phyloP scores from a whole-genome alignment of 1,284 basidiomycete genomes.

The Malassezia cuniculi region DNA sequence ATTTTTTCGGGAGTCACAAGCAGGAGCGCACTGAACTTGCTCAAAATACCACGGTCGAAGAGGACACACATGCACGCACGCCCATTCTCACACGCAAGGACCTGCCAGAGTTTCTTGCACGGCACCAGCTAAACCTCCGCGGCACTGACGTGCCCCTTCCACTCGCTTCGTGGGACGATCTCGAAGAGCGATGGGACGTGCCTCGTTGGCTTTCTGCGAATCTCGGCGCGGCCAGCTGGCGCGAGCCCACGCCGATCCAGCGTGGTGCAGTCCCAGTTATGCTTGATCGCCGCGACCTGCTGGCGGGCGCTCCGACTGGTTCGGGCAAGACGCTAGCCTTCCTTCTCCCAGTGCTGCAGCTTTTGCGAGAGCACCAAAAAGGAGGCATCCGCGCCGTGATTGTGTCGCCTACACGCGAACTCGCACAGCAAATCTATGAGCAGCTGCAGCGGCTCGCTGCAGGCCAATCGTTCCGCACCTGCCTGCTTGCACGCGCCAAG shows the following conservation, averaged over 20 bases:
- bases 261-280: slow-evolving; percentile 44
- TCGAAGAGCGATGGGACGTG: slow-evolving; percentile 24
- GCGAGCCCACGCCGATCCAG: slow-evolving; percentile 44
- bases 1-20: slow-evolving; percentile 24
- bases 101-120: slow-evolving; percentile 26
- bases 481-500: slow-evolving; percentile 27
- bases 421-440: slow-evolving; percentile 40
- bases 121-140: slow-evolving; percentile 41
- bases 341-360: slow-evolving; percentile 33
- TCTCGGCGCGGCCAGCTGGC: slow-evolving; percentile 25
- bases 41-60: not conserved
- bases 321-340: slow-evolving; percentile 42
- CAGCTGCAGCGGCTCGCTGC: slow-evolving; percentile 23
- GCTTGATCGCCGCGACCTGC: slow-evolving; percentile 32
- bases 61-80: not conserved
- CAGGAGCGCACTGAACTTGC: slow-evolving; percentile 4
- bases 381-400: slow-evolving; percentile 32
- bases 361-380: slow-evolving; percentile 19
- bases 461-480: slow-evolving; percentile 24
- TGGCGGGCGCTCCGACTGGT: slow-evolving; percentile 39
- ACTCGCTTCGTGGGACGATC: slow-evolving; percentile 38
- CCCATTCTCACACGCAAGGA: slow-evolving; percentile 24
- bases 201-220: slow-evolving; percentile 25
- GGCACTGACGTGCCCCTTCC: slow-evolving; percentile 46
- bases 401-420: slow-evolving; percentile 38